A percentile compares a stretch with the other conserved stretches of the same genome.
These are phyloP conservation scores for Alternaria arborescens DNA, from an alignment of 2,329 filamentous ascomycete genomes.

Conservation along the genomic window DNA sequence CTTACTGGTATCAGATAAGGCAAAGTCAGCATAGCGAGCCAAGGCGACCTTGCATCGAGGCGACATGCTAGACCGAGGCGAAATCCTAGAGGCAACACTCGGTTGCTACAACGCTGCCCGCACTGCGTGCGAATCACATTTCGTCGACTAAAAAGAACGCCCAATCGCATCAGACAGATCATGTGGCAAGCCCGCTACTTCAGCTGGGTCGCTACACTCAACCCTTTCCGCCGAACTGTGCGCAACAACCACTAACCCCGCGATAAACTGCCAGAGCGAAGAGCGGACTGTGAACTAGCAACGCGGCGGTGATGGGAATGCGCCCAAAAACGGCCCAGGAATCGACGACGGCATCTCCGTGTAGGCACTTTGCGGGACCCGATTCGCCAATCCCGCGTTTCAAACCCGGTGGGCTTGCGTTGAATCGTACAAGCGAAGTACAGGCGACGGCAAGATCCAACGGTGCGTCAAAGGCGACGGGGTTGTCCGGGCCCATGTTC, in stretches of 20 bases:
- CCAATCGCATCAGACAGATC: conserved; percentile 7
- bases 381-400: conserved; percentile 10
- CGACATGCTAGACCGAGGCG: conserved; percentile 8
- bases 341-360: conserved; percentile 8
- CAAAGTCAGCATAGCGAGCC: conserved; percentile 12
- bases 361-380: conserved; percentile 2
- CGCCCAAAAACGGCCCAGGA: conserved; percentile 2
- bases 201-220: conserved; percentile 15
- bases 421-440: conserved; percentile 6
- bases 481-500: not conserved
- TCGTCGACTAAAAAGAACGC: not conserved
- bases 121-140: not conserved
- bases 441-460: conserved; percentile 5
- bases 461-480: conserved; percentile 9
- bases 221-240: conserved; percentile 12
- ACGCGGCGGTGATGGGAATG: conserved; percentile 3
- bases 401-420: conserved; percentile 5
- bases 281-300: not conserved
- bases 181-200: conserved; percentile 1
- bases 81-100: conserved; percentile 3
- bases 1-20: conserved; percentile 20
- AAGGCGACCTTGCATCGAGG: conserved; percentile 16
- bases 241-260: conserved; percentile 11
- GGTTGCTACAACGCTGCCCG: not conserved
- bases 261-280: conserved; percentile 1